phyloP scores from a whole-genome alignment of 257 asterid genomes.

The Fraxinus pennsylvanica region DNA sequence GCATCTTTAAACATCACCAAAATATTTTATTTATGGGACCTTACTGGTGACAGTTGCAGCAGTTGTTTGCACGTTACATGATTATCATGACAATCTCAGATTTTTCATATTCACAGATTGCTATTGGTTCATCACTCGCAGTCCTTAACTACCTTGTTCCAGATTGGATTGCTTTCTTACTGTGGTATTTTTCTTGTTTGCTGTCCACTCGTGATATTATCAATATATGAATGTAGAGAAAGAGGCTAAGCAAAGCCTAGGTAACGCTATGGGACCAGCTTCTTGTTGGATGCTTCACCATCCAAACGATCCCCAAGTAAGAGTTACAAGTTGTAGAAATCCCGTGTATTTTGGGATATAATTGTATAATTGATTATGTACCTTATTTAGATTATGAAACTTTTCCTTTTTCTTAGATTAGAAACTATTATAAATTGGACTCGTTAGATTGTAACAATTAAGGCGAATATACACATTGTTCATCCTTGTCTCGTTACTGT shows the following conservation, averaged over 20 bases:
- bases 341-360: no score
- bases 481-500: no score
- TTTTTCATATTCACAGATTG: neutral
- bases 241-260: neutral
- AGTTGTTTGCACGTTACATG: neutral
- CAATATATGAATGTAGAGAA: neutral
- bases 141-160: neutral
- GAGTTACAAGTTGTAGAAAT: neutral
- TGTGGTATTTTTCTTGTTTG: neutral
- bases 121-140: neutral
- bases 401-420: no score
- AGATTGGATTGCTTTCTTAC: neutral
- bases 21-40: conserved; percentile 5
- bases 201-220: neutral
- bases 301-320: conserved; percentile 8
- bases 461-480: no score
- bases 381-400: no score
- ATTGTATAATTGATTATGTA: no score
- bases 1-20: conserved; percentile 17
- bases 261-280: neutral
- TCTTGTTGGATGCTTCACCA: conserved; percentile 12
- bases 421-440: no score
- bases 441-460: no score
- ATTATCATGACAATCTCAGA: neutral
- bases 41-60: neutral